phyloP scores from a whole-genome alignment of 1,284 basidiomycete species.

The Melampsora occidentalis region DNA sequence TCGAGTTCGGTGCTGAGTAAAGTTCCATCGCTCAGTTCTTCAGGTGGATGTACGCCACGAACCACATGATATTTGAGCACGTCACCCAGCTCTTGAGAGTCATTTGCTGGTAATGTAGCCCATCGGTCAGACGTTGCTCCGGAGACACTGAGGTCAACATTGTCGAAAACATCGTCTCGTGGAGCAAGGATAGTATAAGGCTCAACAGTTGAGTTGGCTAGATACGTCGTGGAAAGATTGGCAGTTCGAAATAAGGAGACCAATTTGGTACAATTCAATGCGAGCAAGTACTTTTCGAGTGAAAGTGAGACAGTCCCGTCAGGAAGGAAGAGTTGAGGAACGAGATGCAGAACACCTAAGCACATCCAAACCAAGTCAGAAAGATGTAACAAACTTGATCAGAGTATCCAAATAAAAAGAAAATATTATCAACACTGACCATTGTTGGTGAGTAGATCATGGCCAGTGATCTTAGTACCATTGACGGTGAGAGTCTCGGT shows the following conservation, averaged over 20 bases:
- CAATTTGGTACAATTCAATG: constrained; percentile 85
- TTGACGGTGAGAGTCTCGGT: constrained; percentile 60
- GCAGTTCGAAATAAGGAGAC: constrained; percentile 81
- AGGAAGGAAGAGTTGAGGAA: constrained; percentile 78
- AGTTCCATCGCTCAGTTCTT: constrained; percentile 69
- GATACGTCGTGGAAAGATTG: constrained; percentile 71
- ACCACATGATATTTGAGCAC: constrained; percentile 78
- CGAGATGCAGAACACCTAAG: constrained; percentile 76
- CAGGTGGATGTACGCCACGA: constrained; percentile 68
- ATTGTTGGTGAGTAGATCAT: constrained; percentile 87
- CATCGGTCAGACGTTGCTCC: not conserved
- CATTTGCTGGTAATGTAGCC: constrained; percentile 63
- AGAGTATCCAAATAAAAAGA: not conserved
- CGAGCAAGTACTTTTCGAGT: constrained; percentile 84
- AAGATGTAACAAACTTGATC: not conserved
- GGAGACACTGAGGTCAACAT: not conserved
- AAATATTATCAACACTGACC: constrained; percentile 53
- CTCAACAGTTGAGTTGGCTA: constrained; percentile 63
- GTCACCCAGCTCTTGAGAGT: constrained; percentile 66
- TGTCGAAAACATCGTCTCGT: constrained; percentile 72
- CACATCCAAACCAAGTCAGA: constrained; percentile 45
- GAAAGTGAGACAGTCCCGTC: constrained; percentile 63
- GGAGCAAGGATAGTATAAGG: constrained; percentile 81
- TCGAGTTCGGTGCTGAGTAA: constrained; percentile 72
- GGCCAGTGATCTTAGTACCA: constrained; percentile 63